Evolutionary conservation across 306 rosid species (phyloP).

Genomic region (Clitoria ternatea): DNA sequence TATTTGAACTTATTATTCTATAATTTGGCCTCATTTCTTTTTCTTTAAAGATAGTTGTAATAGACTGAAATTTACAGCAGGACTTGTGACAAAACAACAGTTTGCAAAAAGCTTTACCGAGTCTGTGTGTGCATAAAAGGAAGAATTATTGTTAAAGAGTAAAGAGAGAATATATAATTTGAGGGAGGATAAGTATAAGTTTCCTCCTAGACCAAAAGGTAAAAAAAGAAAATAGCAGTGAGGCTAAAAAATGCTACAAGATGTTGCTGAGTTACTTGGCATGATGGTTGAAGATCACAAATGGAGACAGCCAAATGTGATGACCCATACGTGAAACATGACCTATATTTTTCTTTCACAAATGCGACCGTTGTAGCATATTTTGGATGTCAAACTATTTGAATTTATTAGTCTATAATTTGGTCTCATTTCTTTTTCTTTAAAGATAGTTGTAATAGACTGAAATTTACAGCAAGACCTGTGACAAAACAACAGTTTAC

Average conservation of each 20-base stretch:
- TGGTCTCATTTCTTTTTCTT: neutral
- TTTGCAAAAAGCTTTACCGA: slow-evolving; percentile 13
- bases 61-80: slow-evolving; percentile 12
- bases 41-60: slow-evolving; percentile 5
- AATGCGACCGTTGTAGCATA: neutral
- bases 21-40: neutral
- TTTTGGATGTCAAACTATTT: slow-evolving; percentile 11
- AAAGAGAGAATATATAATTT: neutral
- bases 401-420: neutral
- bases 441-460: slow-evolving; percentile 4
- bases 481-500: slow-evolving; percentile 11
- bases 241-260: slow-evolving; percentile 14
- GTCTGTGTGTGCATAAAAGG: neutral
- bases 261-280: slow-evolving; percentile 98
- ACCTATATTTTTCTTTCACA: slow-evolving; percentile 7
- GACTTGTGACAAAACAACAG: slow-evolving; percentile 11
- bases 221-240: neutral
- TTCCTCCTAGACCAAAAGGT: neutral
- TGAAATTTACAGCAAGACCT: slow-evolving; percentile 18
- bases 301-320: slow-evolving; percentile 85
- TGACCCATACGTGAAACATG: slow-evolving; percentile 77
- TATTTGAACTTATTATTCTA: neutral
- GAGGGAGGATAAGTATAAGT: neutral
- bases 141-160: neutral
- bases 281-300: slow-evolving; percentile 93